Percentiles rank a stretch among this genome's conserved stretches.
These are phyloP conservation scores for Neonectria magnoliae DNA, from an alignment of 2,329 filamentous ascomycete species.

Conservation along the genomic window DNA sequence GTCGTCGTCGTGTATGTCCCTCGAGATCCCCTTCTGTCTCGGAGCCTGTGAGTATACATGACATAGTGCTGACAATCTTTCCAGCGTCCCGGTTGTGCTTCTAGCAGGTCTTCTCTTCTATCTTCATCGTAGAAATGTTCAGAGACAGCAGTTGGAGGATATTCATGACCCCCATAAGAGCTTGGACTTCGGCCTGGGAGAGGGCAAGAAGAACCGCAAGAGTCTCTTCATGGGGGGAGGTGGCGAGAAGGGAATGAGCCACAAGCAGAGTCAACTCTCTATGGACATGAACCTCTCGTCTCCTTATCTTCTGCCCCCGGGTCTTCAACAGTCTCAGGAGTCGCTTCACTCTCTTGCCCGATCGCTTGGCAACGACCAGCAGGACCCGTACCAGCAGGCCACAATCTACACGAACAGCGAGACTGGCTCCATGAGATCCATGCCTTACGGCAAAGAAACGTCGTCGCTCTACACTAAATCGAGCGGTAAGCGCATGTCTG, in stretches of 20 bases:
- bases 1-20: constrained; percentile 75
- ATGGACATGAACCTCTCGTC: constrained; percentile 81
- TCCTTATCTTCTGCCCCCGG: constrained; percentile 93
- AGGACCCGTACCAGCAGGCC: constrained; percentile 84
- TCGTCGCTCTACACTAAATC: constrained; percentile 59
- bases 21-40: constrained; percentile 1
- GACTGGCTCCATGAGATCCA: constrained; percentile 64
- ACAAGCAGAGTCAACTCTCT: constrained; percentile 66
- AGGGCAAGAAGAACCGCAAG: constrained; percentile 51
- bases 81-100: constrained; percentile 78
- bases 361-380: constrained; percentile 75
- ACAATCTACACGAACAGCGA: constrained; percentile 67
- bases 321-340: constrained; percentile 80
- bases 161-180: constrained; percentile 87
- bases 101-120: constrained; percentile 75
- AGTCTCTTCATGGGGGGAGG: constrained; percentile 57
- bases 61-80: constrained; percentile 29
- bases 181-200: constrained; percentile 87
- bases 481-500: constrained; percentile 49
- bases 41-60: background rate
- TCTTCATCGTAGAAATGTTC: constrained; percentile 81
- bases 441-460: constrained; percentile 53
- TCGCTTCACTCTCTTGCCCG: constrained; percentile 88
- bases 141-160: constrained; percentile 80
- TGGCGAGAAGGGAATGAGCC: constrained; percentile 61